Evolutionary conservation across 331 rosid genomes (phyloP), one percentile per base, ranked within the genome.

Genomic region (Dryas integrifolia): DNA sequence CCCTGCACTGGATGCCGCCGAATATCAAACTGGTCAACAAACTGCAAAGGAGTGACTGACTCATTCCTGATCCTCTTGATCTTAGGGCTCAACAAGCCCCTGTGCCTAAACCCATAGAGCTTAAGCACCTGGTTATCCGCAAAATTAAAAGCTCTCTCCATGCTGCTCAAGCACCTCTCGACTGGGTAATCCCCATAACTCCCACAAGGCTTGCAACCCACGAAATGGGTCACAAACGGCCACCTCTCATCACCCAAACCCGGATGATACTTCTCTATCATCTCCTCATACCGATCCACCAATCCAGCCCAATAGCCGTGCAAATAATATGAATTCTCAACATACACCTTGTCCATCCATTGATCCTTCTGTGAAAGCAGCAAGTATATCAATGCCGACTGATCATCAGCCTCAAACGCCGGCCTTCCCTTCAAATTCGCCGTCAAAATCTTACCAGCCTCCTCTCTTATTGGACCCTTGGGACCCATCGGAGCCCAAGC

Each of bases 401-500:
- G 98, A 83, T 94, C 98, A 40, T 94, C 98, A 0, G 97, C 98
- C 83, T 94, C 98, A 49, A 91, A 95, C 0, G 93, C 90, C 2
- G 98, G 98, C 70, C 98, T 81, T 21, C 98, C 98, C 84, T 95
- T 95, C 83, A 95, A 78, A 68, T 88, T 69, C 0, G 96, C 96
- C 0, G 97, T 95, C 84, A 95, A 75, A 47, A 95, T 51, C 88
- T 80, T 91, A 12, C 98, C 98, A 0, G 97, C 97, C 82, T 95
- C 97, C 48, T 95, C 98, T 0, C 98, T 82, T 15, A 91, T 73
- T 0, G 78, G 83, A 47, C 98, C 98, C 70, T 91, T 95, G 0
- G 98, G 98, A 4, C 98, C 98, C 98, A 95, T 95, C 7, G 98
- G 98, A 64, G 98, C 97, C 98, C 98, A 95, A 26, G 70, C 92